Percentiles rank a stretch among this genome's conserved stretches.
Conservation (phyloP, 345 rosid species). For the Citrus cavaleriei region DNA sequence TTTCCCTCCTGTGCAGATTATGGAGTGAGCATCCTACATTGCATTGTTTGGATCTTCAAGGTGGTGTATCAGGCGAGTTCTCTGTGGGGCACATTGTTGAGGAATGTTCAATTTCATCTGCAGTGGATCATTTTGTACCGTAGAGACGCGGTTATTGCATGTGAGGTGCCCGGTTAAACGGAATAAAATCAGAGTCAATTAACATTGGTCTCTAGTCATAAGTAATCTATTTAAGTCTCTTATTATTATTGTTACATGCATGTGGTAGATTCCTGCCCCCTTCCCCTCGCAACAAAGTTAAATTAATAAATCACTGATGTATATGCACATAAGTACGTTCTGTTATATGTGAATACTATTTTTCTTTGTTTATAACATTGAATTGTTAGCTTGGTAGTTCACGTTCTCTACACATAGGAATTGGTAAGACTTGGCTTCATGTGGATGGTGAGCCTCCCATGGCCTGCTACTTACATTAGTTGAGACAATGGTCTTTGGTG, state of each 20-base stretch:
- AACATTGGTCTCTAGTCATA: neutral
- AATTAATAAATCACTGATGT: slow-evolving; percentile 4
- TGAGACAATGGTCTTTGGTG: neutral
- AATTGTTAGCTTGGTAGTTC: neutral
- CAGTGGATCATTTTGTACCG: neutral
- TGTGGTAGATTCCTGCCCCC: too few relatives aligned
- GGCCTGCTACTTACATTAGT: neutral
- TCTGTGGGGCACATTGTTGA: neutral
- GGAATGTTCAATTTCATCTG: neutral
- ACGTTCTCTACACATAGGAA: neutral
- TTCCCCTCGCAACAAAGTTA: neutral
- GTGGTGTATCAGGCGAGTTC: neutral
- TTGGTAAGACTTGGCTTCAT: neutral
- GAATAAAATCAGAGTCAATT: slow-evolving; percentile 8
- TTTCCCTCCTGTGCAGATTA: slow-evolving; percentile 33
- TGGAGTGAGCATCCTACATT: slow-evolving; percentile 31
- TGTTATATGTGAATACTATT: neutral
- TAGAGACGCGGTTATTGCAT: neutral
- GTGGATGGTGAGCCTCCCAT: neutral
- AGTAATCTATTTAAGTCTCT: neutral
- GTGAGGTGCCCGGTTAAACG: slow-evolving; percentile 5
- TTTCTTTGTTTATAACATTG: neutral
- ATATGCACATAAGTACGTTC: slow-evolving; percentile 13
- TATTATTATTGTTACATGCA: neutral
- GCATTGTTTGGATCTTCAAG: slow-evolving; percentile 1